These are phyloP conservation scores for Lathyrus sativus DNA, from an alignment of 306 rosid species.

Conservation along the genomic window DNA sequence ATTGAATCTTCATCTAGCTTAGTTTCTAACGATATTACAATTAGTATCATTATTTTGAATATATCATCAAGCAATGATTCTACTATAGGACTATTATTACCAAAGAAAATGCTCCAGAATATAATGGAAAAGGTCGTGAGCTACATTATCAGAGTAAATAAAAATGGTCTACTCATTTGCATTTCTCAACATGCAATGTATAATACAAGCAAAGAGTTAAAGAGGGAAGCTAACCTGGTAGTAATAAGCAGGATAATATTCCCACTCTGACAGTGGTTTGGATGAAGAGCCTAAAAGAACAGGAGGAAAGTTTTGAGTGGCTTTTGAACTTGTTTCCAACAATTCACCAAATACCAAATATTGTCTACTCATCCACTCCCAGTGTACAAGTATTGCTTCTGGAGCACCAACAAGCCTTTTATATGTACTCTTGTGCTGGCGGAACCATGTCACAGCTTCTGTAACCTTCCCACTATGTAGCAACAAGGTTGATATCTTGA, in stretches of 20 bases:
- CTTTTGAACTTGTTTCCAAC: constrained; percentile 75
- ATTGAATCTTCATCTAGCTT: too few species aligned
- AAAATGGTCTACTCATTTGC: constrained; percentile 19
- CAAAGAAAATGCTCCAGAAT: not conserved
- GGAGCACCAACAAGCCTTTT: constrained; percentile 75
- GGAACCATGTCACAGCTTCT: constrained; percentile 87
- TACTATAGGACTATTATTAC: constrained; percentile 19
- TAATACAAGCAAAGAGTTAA: constrained; percentile 34
- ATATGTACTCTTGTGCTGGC: constrained; percentile 73
- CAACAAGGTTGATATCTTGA: constrained; percentile 82
- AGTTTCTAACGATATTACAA: not conserved
- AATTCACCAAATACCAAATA: constrained; percentile 90
- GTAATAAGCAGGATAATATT: constrained; percentile 78
- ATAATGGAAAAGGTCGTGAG: constrained; percentile 2
- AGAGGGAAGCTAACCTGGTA: constrained; percentile 61
- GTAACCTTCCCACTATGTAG: constrained; percentile 89
- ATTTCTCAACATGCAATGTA: constrained; percentile 23
- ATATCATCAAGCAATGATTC: constrained; percentile 26
- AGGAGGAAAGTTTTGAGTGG: constrained; percentile 55
- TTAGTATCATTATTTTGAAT: constrained; percentile 18
- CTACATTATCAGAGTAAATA: constrained; percentile 13
- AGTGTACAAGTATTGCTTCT: constrained; percentile 81
- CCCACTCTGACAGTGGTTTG: constrained; percentile 82
- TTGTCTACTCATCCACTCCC: constrained; percentile 99
- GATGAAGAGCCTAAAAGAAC: constrained; percentile 50